These are phyloP conservation scores for Citrus cavaleriei DNA, from an alignment of 345 rosid genomes.

Conservation along the genomic window DNA sequence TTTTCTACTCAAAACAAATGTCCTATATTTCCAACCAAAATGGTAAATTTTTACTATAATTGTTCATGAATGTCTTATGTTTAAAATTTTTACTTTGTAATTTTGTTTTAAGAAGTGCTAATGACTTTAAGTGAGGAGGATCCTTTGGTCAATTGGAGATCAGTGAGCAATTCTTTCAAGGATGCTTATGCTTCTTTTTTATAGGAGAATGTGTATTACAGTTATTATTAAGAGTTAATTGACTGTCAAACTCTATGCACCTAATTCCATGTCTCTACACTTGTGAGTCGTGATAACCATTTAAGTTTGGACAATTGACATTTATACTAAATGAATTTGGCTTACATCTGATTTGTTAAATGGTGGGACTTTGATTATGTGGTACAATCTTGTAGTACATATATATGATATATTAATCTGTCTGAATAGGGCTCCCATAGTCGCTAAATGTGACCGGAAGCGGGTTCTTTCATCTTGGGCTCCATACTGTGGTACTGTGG, in stretches of 20 bases:
- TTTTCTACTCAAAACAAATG: neutral
- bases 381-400: neutral
- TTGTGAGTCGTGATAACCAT: neutral
- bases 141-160: neutral
- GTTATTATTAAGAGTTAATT: neutral
- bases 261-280: neutral
- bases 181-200: neutral
- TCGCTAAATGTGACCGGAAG: slow-evolving; percentile 82
- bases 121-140: neutral
- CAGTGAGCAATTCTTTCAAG: neutral
- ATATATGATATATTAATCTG: slow-evolving; percentile 6
- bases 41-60: neutral
- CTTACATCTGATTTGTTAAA: neutral
- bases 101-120: neutral
- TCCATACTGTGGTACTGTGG: slow-evolving; percentile 57
- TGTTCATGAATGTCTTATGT: neutral
- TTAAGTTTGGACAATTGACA: neutral
- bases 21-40: neutral
- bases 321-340: neutral
- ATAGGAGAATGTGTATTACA: neutral
- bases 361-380: neutral
- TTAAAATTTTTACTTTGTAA: neutral
- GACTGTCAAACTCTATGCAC: neutral
- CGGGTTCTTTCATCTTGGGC: slow-evolving; percentile 85
- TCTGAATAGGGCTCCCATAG: slow-evolving; percentile 66